phyloP scores from a whole-genome alignment of 2,329 filamentous ascomycete species.

The Monilinia aucupariae region DNA sequence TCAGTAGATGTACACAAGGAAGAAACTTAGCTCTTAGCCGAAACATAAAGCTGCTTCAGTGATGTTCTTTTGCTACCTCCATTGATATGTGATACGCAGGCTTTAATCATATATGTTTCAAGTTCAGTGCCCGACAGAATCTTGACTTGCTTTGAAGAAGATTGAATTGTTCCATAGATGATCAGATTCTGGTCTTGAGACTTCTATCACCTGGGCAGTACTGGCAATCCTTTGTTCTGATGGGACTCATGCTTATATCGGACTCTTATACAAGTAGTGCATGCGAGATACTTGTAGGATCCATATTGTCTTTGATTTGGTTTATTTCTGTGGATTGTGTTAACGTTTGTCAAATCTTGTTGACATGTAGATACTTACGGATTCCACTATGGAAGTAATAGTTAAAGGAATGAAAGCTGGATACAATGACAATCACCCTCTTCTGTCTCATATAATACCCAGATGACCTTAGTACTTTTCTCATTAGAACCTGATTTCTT shows the following conservation, averaged over 20 bases:
- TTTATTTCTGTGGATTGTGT: not conserved
- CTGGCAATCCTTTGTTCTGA: no score
- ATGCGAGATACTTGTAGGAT: not conserved
- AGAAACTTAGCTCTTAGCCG: not conserved
- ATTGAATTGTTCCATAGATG: not conserved
- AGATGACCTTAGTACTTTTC: not conserved
- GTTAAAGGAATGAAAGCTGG: not conserved
- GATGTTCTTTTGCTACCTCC: no score
- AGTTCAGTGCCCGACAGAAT: not conserved
- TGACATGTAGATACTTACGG: not conserved
- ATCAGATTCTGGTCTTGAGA: not conserved
- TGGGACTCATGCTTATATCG: no score
- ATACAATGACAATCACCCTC: not conserved
- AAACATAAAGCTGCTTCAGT: not conserved
- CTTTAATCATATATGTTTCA: not conserved
- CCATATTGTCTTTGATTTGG: not conserved
- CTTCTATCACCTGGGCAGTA: no score
- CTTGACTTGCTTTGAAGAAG: not conserved
- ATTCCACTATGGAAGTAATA: not conserved
- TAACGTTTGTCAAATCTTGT: not conserved
- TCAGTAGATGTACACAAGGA: not conserved
- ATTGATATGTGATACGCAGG: not conserved
- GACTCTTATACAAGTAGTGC: no score
- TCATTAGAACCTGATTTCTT: no score
- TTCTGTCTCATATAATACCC: no score